These are phyloP conservation scores for Rhypophila decipiens DNA, from an alignment of 495 filamentous ascomycete genomes.

Conservation along the genomic window DNA sequence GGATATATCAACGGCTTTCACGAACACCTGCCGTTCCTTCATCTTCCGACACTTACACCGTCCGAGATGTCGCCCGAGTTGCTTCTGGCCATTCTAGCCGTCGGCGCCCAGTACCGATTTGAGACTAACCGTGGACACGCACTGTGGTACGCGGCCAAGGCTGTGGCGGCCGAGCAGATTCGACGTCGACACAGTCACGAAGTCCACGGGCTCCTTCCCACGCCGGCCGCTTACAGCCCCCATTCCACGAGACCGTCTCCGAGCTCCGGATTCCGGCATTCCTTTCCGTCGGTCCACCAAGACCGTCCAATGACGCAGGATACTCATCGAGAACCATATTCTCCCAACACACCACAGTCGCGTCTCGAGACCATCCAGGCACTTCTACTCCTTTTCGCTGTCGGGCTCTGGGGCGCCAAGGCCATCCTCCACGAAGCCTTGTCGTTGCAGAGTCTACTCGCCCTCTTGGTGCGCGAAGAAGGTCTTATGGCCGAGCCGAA, in stretches of 20 bases:
- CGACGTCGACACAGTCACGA: conserved; percentile 46
- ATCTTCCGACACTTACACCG: conserved; percentile 55
- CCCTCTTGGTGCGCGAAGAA: conserved; percentile 48
- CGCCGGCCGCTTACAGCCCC: conserved; percentile 43
- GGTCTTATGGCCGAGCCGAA: conserved; percentile 38
- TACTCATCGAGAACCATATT: conserved; percentile 45
- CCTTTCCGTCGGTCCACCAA: conserved; percentile 44
- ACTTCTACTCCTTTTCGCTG: conserved; percentile 48
- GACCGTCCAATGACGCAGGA: conserved; percentile 47
- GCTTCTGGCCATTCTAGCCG: conserved; percentile 55
- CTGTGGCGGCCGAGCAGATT: conserved; percentile 48
- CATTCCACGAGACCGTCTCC: conserved; percentile 46
- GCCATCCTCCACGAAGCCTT: conserved; percentile 52
- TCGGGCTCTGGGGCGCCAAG: conserved; percentile 52
- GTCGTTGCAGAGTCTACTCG: conserved; percentile 47
- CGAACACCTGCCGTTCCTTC: conserved; percentile 62
- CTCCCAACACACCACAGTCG: conserved; percentile 45
- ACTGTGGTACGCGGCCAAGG: conserved; percentile 60
- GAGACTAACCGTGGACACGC: conserved; percentile 61
- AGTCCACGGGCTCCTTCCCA: conserved; percentile 43
- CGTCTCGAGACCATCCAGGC: conserved; percentile 52
- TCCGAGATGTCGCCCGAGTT: conserved; percentile 52
- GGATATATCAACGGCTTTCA: conserved; percentile 64
- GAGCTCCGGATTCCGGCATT: conserved; percentile 44
- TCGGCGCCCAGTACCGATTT: conserved; percentile 65